phyloP scores from a whole-genome alignment of 352 stramenopile genomes.

The Hyaloperonospora brassicae region DNA sequence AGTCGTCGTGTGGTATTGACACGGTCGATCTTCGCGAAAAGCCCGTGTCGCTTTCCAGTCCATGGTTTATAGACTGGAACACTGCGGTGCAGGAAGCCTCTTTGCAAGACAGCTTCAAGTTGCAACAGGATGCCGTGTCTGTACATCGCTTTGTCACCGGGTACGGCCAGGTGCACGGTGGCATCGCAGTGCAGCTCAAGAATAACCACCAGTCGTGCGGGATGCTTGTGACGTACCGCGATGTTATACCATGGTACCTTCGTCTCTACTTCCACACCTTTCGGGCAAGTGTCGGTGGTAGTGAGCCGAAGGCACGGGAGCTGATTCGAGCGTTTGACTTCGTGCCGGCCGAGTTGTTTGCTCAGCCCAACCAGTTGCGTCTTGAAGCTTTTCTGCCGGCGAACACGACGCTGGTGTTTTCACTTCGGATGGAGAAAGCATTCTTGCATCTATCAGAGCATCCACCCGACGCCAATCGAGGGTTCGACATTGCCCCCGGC shows the following conservation, averaged over 20 bases:
- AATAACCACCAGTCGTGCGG: conserved; percentile 46
- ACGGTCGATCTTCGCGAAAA: conserved; percentile 23
- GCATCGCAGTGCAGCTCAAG: conserved; percentile 54
- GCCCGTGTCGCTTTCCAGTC: conserved; percentile 3
- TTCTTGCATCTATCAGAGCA: conserved; percentile 80
- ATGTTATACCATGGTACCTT: conserved; percentile 77
- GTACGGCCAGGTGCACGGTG: conserved; percentile 65
- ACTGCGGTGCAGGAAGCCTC: conserved; percentile 5
- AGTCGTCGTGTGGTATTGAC: not conserved
- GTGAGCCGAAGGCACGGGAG: conserved; percentile 10
- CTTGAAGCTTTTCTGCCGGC: conserved; percentile 46
- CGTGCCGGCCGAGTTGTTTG: conserved; percentile 47
- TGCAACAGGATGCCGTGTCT: conserved; percentile 31
- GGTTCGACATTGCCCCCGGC: conserved; percentile 70
- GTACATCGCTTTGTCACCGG: conserved; percentile 73
- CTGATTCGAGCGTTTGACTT: conserved; percentile 37
- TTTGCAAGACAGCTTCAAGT: conserved; percentile 6
- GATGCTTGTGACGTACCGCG: conserved; percentile 59
- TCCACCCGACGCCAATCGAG: conserved; percentile 78
- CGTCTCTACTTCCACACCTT: conserved; percentile 75
- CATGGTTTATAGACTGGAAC: conserved; percentile 28
- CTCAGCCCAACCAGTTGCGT: conserved; percentile 48
- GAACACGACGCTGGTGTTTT: conserved; percentile 49
- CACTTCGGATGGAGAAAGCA: conserved; percentile 70
- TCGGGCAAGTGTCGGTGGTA: conserved; percentile 9